Evolutionary conservation across 345 rosid genomes (phyloP), one percentile per base, ranked within the genome.

Genomic region (Eutrema heterophyllum): DNA sequence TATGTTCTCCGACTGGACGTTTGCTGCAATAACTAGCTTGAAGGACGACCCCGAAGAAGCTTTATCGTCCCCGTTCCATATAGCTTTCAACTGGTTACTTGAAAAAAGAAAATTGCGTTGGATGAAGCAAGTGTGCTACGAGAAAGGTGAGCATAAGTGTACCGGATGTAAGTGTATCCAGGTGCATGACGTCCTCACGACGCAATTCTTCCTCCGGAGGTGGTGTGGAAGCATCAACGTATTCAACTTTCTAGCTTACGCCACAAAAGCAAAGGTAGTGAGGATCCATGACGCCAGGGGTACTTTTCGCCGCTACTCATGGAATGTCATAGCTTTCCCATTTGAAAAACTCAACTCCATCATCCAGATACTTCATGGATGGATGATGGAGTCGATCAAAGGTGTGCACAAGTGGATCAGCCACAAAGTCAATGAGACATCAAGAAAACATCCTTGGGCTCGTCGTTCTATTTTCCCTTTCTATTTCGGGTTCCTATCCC

Each of bases 1-100:
- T 59, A 7, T 85, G 72, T 70, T 85, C 64, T 89, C 94, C 0
- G 85, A 92, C 40, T 84, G 96, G 93, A 83, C 83, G 0, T 79
- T 72, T 5, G 82, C 64, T 13, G 5, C 54, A 33, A 78, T 81
- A 2, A 46, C 60, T 44, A 70, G 70, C 35, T 36, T 70, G 6
- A 78, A 58, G 27, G 71, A 39, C 0, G 6, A 76, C n/a, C 64
- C 81, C 0, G 77, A 76, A 0, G 43, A 70, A 15, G 2, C 2
- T 11, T 39, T 35, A 27, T 29, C 49, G 1, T 35, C n/a, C 38
- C 2, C 16, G 9, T 5, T 5, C n/a, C 76, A 69, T 6, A 5
- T 2, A 3, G 0, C 41, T 14, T 65, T 84, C 30, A 32, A 46
- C 6, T n/a, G 79, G 76, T 55, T 73, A 63, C 82, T 82, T 11